These are phyloP conservation scores for Dictyostelium capitatum DNA, from an alignment of 78 protist species.

Conservation along the genomic window DNA sequence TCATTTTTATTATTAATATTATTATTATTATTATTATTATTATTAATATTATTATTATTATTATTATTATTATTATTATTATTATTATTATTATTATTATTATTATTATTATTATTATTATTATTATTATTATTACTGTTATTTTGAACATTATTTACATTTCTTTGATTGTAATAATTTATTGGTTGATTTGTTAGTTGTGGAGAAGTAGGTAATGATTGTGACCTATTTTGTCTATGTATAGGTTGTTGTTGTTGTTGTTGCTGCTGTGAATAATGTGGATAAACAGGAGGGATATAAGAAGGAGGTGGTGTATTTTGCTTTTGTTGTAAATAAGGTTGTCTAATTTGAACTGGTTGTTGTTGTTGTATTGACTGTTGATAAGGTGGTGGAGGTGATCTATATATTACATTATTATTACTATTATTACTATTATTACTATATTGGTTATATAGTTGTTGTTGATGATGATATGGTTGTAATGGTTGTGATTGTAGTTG, in stretches of 20 bases:
- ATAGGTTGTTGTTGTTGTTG: not conserved
- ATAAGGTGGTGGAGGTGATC: not conserved
- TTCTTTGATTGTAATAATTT: not conserved
- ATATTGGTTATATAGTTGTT: not conserved
- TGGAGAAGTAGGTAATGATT: conserved; percentile 26
- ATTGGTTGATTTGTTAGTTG: not conserved
- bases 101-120: conserved; percentile 2
- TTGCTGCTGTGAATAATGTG: not conserved
- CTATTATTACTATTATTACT: not conserved
- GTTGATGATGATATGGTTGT: not conserved
- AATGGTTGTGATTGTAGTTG: too few species aligned
- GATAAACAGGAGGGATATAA: too few species aligned
- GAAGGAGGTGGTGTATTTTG: not conserved
- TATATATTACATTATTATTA: not conserved
- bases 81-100: conserved; percentile 3
- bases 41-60: conserved; percentile 2
- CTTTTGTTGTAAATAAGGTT: not conserved
- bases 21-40: not conserved
- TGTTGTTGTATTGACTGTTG: not conserved
- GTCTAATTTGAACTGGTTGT: not conserved
- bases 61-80: not conserved
- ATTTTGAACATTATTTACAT: not conserved
- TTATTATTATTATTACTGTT: not conserved
- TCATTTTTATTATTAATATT: not conserved
- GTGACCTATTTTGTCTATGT: not conserved